Evolutionary conservation across 2,329 filamentous ascomycete species (phyloP), one percentile per base, ranked within the genome.

Genomic region (Fonsecaea monophora): DNA sequence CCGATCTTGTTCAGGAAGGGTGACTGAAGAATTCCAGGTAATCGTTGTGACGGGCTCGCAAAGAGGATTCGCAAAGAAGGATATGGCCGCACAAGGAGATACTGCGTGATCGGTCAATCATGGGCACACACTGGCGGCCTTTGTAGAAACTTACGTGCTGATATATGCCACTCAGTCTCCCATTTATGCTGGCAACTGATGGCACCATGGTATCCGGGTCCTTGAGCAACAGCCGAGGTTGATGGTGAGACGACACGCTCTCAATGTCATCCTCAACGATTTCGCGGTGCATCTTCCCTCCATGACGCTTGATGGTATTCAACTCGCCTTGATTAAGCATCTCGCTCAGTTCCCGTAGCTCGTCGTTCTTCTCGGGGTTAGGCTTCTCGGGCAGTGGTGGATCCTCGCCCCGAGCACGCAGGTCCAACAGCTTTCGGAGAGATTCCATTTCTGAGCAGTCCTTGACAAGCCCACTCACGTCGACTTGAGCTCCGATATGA

Each of bases 401-500:
- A 54, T 72, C 74, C 57, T 78, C 74, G n/a, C 72, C 66, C 48
- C 73, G 74, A 74, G 67, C 53, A 67, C 75, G 73, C 60, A 76
- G 68, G 60, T 76, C 73, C 38, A 78, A 77, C 34, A 89, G 79
- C 8, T 79, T 79, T 60, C 82, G 81, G 15, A 91, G 79, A 0
- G 87, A 88, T 9, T 89, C 87, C 50, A 92, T 83, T 21, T 89
- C 89, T 0, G 86, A 83, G 68, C 84, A 86, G 53, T 90, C 87
- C 73, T 89, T 90, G 18, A 87, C 86, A 0, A 92, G 81, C 3
- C 88, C 88, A 1, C 87, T 90, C 5, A 92, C 83, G 68, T 92
- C 90, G 34, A 92, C 86, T 74, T 92, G 89, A 0, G 89, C 89
- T 30, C 90, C 90, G 62, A 92, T 86, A 73, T 87, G 88, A 75